Base-by-base conservation (phyloP, 2,329 filamentous ascomycete species). In the Ilyonectria robusta region DNA sequence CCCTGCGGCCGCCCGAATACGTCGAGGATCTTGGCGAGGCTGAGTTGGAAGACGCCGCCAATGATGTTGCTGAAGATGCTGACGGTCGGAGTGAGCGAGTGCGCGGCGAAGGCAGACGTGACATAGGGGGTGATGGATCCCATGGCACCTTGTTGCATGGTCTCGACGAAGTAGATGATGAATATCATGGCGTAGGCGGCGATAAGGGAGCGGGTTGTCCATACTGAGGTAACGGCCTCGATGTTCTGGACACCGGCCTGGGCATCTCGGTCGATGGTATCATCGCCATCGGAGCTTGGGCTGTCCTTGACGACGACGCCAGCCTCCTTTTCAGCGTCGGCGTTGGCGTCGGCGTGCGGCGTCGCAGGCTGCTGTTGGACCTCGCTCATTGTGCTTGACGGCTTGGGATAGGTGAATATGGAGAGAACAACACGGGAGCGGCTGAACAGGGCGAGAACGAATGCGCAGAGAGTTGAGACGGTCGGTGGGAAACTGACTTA, bases 1-100 rank as follows among this genome's bases (percentile, higher is more conserved):
- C 88, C 89, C 74, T 89, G 84, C n/a, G 89, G 85, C 29, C 89
- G 87, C 59, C 89, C 90, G 79, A 88, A 91, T 40, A 91, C 81
- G 77, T 92, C 87, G 51, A 91, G 83, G 15, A 91, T 80, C 77
- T 91, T 92, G 48, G 89, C 89, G 70, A 90, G 83, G 1, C 89
- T 87, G 9, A 91, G 84, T 72, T 89, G 89, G 56, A 86, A 84
- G 6, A 90, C 84, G 51, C 88, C 88, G 74, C 81, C 79, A 66
- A 89, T 84, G 50, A 86, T 79, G 68, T 79, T 82, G 21, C 85
- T 82, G 3, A 89, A 79, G 61, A 89, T 85, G 33, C 80, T 79
- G 47, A 85, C 84, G 5, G 86, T 83, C 2, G 85, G 81, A 19
- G 86, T 81, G 6, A 88, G 79, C 1, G 86, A 87, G 71, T 89